Evolutionary conservation across 495 filamentous ascomycete species (phyloP), one percentile per base, ranked within the genome.

Genomic region (Paragyromitra xinjiangensis): DNA sequence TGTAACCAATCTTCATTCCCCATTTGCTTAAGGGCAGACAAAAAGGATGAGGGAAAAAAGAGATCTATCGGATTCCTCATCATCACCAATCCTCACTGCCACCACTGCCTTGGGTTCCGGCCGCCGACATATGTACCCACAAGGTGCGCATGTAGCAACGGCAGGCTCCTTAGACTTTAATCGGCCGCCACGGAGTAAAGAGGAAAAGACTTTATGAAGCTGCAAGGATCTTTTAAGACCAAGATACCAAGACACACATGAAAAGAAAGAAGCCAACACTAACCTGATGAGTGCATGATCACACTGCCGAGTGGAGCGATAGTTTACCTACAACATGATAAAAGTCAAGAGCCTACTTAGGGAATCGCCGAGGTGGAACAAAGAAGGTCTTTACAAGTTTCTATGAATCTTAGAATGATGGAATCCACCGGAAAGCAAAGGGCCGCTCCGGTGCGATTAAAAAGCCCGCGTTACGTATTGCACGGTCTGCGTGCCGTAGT

Each of bases 61-160:
- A 75, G 56, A 70, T 76, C 68, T 40, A 72, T 66, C 50, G 40
- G 74, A 77, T 77, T 77, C 69, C 73, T 72, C 73, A 76, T 76
- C 73, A 77, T 66, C 74, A 73, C 59, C 40, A 77, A 77, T 77
- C 69, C 50, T 63, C 69, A 64, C 45, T 55, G 71, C 66, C 66
- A 53, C 66, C 55, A 56, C n/a, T 34, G 16, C 51, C 64, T 48
- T 68, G 64, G 71, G 26, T 56, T 45, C 64, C 62, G 71, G 62
- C 37, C 11, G 24, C 62, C 50, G 12, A 53, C 62, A 44, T 66
- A 61, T 51, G 39, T 69, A 29, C 62, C 48, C 61, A 56, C 61
- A 73, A 71, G 67, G 65, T 56, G 55, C 29, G 29, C 29, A 34
- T 34, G 29, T 34, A 34, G 29, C 67, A 58, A 59, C 40, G 53